Base-by-base conservation (phyloP, 1,284 basidiomycete genomes). In the Irpex sp. region DNA sequence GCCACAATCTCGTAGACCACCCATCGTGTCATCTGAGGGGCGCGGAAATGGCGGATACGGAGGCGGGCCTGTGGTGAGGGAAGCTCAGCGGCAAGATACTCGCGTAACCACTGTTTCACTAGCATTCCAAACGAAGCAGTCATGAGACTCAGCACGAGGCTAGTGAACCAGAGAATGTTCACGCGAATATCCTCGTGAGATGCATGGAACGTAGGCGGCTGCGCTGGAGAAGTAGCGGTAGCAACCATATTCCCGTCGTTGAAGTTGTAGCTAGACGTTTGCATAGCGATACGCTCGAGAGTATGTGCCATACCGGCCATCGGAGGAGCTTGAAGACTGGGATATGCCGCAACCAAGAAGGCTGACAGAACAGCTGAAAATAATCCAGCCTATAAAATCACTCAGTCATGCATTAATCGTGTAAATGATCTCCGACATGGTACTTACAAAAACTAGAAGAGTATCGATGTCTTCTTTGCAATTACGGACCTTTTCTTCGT, bases 81-180 rank as follows among this genome's bases (percentile, higher is more conserved):
- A 18, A 19, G n/a, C 4, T 60, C 53, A 21, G 33, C 12, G 9
- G 60, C n/a, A 18, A 61, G 48, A 33, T 57, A 61, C 21, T 61
- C 60, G 14, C 60, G 60, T 6, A 61, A 56, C 60, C 60, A 61
- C 18, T 57, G 56, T 36, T 61, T 61, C 45, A 61, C 60, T 3
- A 61, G 35, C 8, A 61, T 61, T 12, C 48, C 55, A 33, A 58
- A 33, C 4, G 60, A 61, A 7, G 60, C 60, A 18, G 16, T 28
- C 4, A 39, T 19, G 7, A 61, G 56, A 36, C 56, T 58, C 45
- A 57, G 36, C 35, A 45, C 28, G n/a, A 61, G 60, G 33, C 60
- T 61, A 8, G 56, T 21, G 37, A 61, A 61, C 60, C 60, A 61
- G 1, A 61, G 56, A 4, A 21, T 49, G 49, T 61, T 61, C 6